phyloP scores from a whole-genome alignment of 805 yeast species.

The Blastobotrys robertii region DNA sequence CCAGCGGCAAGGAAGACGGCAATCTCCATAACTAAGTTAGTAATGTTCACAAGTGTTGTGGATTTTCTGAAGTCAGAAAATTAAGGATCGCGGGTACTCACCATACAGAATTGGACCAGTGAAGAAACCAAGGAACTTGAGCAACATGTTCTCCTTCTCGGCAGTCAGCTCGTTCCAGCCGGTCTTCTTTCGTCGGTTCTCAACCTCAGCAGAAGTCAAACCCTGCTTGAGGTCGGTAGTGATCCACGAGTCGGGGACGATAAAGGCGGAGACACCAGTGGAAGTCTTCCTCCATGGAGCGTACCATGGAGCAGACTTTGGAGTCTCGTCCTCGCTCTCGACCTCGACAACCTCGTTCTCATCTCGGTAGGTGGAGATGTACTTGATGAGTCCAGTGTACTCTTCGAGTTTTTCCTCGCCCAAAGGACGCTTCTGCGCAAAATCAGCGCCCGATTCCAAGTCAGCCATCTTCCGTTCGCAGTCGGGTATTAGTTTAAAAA shows the following conservation, averaged over 20 bases:
- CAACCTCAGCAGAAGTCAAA: constrained; percentile 65
- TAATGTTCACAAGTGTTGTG: background rate
- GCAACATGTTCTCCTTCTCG: constrained; percentile 68
- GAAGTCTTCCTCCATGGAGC: constrained; percentile 39
- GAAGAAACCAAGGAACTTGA: constrained; percentile 78
- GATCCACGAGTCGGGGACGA: constrained; percentile 71
- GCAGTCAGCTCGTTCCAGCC: constrained; percentile 86
- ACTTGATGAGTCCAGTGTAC: constrained; percentile 28
- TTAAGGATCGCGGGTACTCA: background rate
- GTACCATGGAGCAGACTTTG: constrained; percentile 60
- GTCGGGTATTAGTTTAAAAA: background rate
- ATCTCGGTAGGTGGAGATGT: constrained; percentile 28
- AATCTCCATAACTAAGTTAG: constrained; percentile 60
- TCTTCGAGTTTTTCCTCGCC: constrained; percentile 32
- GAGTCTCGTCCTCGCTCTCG: constrained; percentile 51
- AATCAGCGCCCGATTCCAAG: background rate
- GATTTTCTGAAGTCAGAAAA: background rate
- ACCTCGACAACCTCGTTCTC: constrained; percentile 38
- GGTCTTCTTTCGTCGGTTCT: constrained; percentile 77
- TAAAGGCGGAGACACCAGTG: constrained; percentile 31
- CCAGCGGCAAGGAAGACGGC: constrained; percentile 93
- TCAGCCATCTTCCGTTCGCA: constrained; percentile 1
- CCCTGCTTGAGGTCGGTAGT: constrained; percentile 73
- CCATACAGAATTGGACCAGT: constrained; percentile 90
- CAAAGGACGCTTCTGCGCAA: background rate